Base-by-base conservation (phyloP, 805 yeast species). In the Schwanniomyces yamadae region DNA sequence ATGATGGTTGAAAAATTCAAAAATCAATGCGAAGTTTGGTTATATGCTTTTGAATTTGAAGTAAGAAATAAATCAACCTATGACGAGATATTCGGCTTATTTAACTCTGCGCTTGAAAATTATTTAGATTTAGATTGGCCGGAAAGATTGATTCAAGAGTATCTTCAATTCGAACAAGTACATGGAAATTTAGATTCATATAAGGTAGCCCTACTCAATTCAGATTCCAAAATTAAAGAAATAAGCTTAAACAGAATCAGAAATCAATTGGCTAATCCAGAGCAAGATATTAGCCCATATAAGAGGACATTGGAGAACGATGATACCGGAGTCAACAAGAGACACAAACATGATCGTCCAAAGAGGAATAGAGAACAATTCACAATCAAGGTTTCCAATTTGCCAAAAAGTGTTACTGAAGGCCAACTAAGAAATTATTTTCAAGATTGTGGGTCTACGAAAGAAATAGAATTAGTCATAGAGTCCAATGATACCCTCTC, bases 361-460 rank as follows among this genome's bases (percentile, higher is more conserved):
- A 28, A 49, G 7, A 63, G 86, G 45, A 75, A 77, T 36, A 57
- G 95, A 49, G 95, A 86, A 55, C 60, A 72, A 17, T 63, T 69
- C 11, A 69, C 84, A 0, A 71, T 84, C 0, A 57, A 77, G n/a
- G 78, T 83, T 0, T 52, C 59, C 1, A 69, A 75, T 25, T 45
- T 84, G 3, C 74, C 82, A 0, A 23, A 39, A 0, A 51, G 57
- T 6, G 52, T 59, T 2, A 60, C 67, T 7, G 75, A 75, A 33
- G 39, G 46, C 2, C 63, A 66, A 3, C 33, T 84, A 1, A 35
- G 44, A 2, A 46, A 50, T 1, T 70, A 75, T 34, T 82, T 86
- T 50, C 40, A 55, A 24, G 83, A 77, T 18, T 85, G 90, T 57
- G 95, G 93, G 1, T 50, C 42, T 0, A 68, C 80, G 3, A 49